Base-by-base conservation (phyloP, 768 basidiomycete genomes). In the Phylloporus scabripes region DNA sequence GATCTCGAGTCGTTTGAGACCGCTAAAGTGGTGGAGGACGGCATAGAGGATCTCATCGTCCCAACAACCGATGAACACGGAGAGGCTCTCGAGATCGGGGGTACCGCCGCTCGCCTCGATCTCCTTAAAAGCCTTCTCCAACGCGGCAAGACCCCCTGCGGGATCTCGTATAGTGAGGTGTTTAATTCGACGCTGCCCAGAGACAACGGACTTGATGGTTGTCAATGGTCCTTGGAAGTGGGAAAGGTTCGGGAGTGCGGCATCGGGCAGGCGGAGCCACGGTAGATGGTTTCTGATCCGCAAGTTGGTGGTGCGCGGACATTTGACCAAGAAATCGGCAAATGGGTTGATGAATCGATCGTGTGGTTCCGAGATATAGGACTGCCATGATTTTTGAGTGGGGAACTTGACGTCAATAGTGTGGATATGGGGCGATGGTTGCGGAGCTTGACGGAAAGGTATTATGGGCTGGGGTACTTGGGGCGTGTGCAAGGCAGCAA, bases 31-130 rank as follows among this genome's bases (percentile, higher is more conserved):
- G 39, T 63, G 58, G n/a, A 64, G 63, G 20, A 74, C 54, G 5
- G 73, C 74, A 33, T 73, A 67, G 17, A 77, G 54, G 9, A 77
- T 66, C 52, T 77, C 75, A 36, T 72, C 64, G 49, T 77, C 75
- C 76, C 76, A 78, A 44, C 61, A 60, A 32, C 68, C 62, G n/a
- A 69, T 51, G 38, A 73, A 69, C 11, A 70, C 57, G 24, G 72
- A 60, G 12, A 69, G 55, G 0, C 52, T 50, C n/a, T 68, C 68
- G 14, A 73, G 57, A 2, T 50, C 46, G 1, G 49, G 31, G n/a
- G 66, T 53, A 9, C 34, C 31, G 0, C 54, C 58, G 6, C 31
- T 28, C 1, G 46, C 39, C 18, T 67, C 65, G 18, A 64, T 51
- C 9, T 66, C 62, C 15, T 49, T 60, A 5, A 65, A 67, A 1